A percentile compares a stretch with the other conserved stretches of the same genome.
These are phyloP conservation scores for Fragosphaeria purpurea DNA, from an alignment of 2,329 filamentous ascomycete genomes.

Conservation along the genomic window DNA sequence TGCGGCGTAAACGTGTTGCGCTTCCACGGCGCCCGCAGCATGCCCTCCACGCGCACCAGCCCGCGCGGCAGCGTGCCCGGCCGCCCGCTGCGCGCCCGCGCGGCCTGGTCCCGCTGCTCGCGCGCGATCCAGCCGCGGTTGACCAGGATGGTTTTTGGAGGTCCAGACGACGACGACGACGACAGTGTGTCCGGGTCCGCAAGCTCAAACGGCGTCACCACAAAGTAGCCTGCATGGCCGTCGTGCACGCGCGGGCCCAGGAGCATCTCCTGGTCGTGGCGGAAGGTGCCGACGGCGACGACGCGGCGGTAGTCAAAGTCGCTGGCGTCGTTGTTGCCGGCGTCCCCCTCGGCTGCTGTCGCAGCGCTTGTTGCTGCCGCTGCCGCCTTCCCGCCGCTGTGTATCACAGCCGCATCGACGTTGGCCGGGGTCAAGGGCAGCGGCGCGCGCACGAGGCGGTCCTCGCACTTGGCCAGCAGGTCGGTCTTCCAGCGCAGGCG, in stretches of 20 bases:
- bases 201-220: slow-evolving; percentile 76
- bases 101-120: slow-evolving; percentile 54
- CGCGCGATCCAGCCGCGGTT: slow-evolving; percentile 89
- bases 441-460: slow-evolving; percentile 76
- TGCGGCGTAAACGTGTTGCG: slow-evolving; percentile 96
- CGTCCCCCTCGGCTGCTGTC: not conserved
- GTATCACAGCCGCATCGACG: slow-evolving; percentile 70
- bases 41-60: slow-evolving; percentile 68
- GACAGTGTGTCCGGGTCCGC: not conserved
- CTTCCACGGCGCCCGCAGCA: slow-evolving; percentile 85
- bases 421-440: slow-evolving; percentile 68
- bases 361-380: not conserved
- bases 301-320: slow-evolving; percentile 92
- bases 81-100: slow-evolving; percentile 41
- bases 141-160: slow-evolving; percentile 51
- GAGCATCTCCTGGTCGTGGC: slow-evolving; percentile 93
- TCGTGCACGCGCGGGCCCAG: slow-evolving; percentile 84
- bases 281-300: slow-evolving; percentile 58
- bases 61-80: slow-evolving; percentile 56
- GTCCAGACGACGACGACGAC: slow-evolving; percentile 14
- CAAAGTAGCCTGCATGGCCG: slow-evolving; percentile 81
- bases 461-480: slow-evolving; percentile 81
- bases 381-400: slow-evolving; percentile 17
- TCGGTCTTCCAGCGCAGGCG: slow-evolving; percentile 91
- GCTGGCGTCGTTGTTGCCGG: slow-evolving; percentile 1